Conservation (phyloP, 2,329 filamentous ascomycete genomes). For the Phyllosticta citribraziliensis region DNA sequence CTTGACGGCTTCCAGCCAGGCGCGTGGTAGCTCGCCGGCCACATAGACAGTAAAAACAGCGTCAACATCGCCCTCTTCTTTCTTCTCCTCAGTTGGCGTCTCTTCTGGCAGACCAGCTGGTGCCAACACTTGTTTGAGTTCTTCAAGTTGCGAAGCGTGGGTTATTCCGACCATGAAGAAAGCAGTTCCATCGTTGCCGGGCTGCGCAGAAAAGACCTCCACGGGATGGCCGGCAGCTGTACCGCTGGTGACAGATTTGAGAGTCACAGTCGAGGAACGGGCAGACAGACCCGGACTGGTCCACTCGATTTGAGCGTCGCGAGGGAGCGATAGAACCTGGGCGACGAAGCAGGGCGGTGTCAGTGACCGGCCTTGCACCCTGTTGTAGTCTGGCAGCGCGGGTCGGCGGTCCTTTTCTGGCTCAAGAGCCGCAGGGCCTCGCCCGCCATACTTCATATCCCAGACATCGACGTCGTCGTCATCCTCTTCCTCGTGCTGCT, state of each 20-base stretch:
- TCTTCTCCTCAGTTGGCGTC: not conserved
- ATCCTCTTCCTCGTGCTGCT: conserved; percentile 40
- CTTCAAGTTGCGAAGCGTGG: not conserved
- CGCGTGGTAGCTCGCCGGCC: not conserved
- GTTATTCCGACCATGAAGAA: not conserved
- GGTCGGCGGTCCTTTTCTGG: conserved; percentile 20
- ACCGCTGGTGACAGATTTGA: conserved; percentile 15
- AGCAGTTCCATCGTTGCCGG: not conserved
- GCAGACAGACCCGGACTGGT: conserved; percentile 53
- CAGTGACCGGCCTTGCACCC: conserved; percentile 11
- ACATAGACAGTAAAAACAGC: not conserved
- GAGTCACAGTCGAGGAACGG: conserved; percentile 13
- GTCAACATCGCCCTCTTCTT: not conserved
- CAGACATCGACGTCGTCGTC: conserved; percentile 53
- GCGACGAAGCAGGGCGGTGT: conserved; percentile 62
- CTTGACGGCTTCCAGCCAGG: not conserved
- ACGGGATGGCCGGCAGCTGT: not conserved
- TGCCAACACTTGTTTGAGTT: not conserved
- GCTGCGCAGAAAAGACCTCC: not conserved
- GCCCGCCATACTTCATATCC: conserved; percentile 47
- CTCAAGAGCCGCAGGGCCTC: not conserved
- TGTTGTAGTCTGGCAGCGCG: conserved; percentile 34
- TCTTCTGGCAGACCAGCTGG: not conserved
- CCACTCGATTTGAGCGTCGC: conserved; percentile 73
- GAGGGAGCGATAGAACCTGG: conserved; percentile 68